A percentile compares a stretch with the other conserved stretches of the same genome.
Conservation (phyloP, 768 basidiomycete genomes). For the Suillus tomentosus region DNA sequence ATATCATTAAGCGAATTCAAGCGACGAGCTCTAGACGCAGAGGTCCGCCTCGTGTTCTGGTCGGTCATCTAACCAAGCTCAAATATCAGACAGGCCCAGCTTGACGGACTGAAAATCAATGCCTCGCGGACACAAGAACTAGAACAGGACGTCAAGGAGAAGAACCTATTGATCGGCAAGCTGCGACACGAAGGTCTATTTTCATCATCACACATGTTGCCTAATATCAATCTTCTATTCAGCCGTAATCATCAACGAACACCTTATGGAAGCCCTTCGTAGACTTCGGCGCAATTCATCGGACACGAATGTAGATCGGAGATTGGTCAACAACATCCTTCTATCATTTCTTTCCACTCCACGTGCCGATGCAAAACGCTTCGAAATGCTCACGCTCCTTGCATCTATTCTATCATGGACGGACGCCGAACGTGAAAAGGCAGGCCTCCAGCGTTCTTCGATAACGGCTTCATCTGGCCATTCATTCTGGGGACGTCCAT, state of each 20-base stretch:
- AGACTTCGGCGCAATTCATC: constrained; percentile 84
- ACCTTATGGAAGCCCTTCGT: constrained; percentile 96
- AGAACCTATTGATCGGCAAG: constrained; percentile 92
- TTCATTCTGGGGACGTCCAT: constrained; percentile 29
- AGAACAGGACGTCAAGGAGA: constrained; percentile 93
- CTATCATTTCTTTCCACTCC: constrained; percentile 89
- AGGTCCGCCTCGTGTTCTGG: constrained; percentile 49
- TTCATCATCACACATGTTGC: constrained; percentile 3
- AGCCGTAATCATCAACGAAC: constrained; percentile 98
- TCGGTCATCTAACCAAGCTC: background rate
- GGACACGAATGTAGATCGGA: constrained; percentile 87
- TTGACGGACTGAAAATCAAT: constrained; percentile 73
- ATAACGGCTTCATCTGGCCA: constrained; percentile 22
- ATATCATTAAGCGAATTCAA: constrained; percentile 89
- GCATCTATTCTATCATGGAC: constrained; percentile 91
- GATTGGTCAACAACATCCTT: constrained; percentile 92
- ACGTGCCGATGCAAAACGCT: constrained; percentile 90
- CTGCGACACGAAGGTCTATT: constrained; percentile 87
- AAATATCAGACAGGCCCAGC: constrained; percentile 52
- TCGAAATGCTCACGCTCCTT: constrained; percentile 92
- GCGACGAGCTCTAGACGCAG: constrained; percentile 83
- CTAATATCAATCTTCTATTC: constrained; percentile 11
- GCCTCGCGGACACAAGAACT: constrained; percentile 68
- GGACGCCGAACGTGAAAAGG: constrained; percentile 88
- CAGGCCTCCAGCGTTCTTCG: constrained; percentile 70